Conservation (phyloP, 169 alveolate species). For the Eimeria brunetti region DNA sequence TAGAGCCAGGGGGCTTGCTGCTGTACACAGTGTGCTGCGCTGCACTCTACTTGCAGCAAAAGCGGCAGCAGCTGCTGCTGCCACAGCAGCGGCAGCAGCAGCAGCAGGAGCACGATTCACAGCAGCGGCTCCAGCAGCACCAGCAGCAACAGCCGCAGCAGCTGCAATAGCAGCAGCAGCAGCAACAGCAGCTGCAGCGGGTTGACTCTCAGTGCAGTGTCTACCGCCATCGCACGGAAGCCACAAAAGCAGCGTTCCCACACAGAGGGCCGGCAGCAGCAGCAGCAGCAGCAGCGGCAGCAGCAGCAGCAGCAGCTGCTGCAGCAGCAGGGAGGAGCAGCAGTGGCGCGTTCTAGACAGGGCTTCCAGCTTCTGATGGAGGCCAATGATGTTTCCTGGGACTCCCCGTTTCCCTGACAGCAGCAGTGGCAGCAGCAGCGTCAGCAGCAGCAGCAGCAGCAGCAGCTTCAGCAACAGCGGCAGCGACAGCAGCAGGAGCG, state of each 20-base stretch:
- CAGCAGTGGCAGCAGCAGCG: not conserved
- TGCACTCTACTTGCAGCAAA: not conserved
- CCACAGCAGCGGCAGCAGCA: not conserved
- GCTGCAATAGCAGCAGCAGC: not conserved
- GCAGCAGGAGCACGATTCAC: too few species aligned
- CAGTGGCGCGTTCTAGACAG: not conserved
- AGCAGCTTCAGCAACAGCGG: not conserved
- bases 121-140: too few species aligned
- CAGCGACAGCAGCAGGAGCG: not conserved
- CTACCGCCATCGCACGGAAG: not conserved
- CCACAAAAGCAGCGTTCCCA: not conserved
- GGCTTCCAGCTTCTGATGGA: slow-evolving; percentile 8
- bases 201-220: too few species aligned
- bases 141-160: not conserved
- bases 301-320: slow-evolving; percentile 12
- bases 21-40: not conserved
- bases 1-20: not conserved
- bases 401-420: not conserved
- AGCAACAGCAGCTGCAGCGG: not conserved
- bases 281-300: not conserved
- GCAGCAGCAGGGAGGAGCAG: not conserved
- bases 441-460: not conserved
- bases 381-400: slow-evolving; percentile 7
- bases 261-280: not conserved
- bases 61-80: not conserved